These are phyloP conservation scores for Hypomontagnella submonticulosa DNA, from an alignment of 495 filamentous ascomycete species.

Conservation along the genomic window DNA sequence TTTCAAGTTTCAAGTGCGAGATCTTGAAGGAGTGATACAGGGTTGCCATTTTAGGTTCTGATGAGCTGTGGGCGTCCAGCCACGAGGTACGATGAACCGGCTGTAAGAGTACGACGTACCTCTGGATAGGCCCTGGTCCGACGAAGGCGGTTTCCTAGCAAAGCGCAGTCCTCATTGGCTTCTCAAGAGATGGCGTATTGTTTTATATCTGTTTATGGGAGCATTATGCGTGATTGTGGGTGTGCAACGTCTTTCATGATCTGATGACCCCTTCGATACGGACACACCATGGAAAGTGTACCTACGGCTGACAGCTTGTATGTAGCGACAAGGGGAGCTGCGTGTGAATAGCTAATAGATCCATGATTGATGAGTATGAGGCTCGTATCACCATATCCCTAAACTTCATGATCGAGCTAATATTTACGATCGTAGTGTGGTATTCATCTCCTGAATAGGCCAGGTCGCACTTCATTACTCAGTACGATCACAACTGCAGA, in stretches of 20 bases:
- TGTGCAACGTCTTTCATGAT: constrained; percentile 36
- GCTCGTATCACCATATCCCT: constrained; percentile 19
- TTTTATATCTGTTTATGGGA: constrained; percentile 41
- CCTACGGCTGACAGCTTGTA: constrained; percentile 23
- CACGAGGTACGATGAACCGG: constrained; percentile 19
- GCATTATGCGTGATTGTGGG: constrained; percentile 32
- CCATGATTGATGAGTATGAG: constrained; percentile 25
- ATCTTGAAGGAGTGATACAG: constrained; percentile 28
- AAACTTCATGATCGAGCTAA: constrained; percentile 35
- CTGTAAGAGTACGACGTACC: constrained; percentile 16
- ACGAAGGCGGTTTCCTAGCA: constrained; percentile 11
- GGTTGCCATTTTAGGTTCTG: constrained; percentile 42
- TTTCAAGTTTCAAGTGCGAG: constrained; percentile 37
- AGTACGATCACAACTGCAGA: constrained; percentile 15
- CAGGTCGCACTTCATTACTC: constrained; percentile 11
- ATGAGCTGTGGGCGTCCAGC: constrained; percentile 18
- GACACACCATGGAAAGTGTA: constrained; percentile 23
- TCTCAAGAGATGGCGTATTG: constrained; percentile 17
- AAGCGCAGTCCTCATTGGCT: constrained; percentile 20
- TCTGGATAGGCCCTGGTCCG: constrained; percentile 15
- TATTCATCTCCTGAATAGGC: constrained; percentile 8
- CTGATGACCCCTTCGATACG: constrained; percentile 31
- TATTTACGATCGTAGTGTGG: constrained; percentile 21
- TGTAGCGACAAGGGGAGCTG: constrained; percentile 7
- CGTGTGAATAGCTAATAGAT: constrained; percentile 12